These are phyloP conservation scores for Eutypella sp. DNA, from an alignment of 2,329 filamentous ascomycete genomes.

Conservation along the genomic window DNA sequence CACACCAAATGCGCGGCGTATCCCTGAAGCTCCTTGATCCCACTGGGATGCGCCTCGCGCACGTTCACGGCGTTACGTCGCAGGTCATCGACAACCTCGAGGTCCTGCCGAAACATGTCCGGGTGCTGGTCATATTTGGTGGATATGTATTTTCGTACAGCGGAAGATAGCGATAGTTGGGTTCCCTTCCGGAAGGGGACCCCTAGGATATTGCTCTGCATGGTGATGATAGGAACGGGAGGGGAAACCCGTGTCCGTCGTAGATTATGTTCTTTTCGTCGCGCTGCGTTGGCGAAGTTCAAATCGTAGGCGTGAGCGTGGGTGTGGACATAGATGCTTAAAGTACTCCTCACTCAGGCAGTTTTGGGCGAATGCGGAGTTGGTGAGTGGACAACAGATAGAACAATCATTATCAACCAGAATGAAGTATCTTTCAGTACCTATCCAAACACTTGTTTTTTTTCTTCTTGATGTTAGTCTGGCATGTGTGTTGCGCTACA, in stretches of 20 bases:
- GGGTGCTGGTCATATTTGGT: constrained; percentile 98
- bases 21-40: constrained; percentile 78
- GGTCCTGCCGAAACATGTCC: constrained; percentile 89
- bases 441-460: no score
- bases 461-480: no score
- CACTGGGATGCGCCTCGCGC: constrained; percentile 80
- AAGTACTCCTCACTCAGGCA: no score
- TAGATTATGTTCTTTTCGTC: no score
- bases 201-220: constrained; percentile 58
- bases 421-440: no score
- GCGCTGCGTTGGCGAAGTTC: constrained; percentile 15
- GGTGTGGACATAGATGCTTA: neutral
- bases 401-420: no score
- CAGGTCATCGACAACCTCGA: constrained; percentile 75
- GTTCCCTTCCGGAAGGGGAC: constrained; percentile 86
- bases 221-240: constrained; percentile 11
- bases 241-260: no score
- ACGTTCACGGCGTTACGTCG: constrained; percentile 84
- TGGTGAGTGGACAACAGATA: no score
- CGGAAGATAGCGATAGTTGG: constrained; percentile 69
- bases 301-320: neutral
- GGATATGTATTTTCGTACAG: constrained; percentile 93
- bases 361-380: no score
- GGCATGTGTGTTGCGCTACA: no score
- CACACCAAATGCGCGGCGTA: constrained; percentile 92